Percentiles rank a stretch among this genome's conserved stretches.
These are phyloP conservation scores for Euryodendron excelsum DNA, from an alignment of 148 eudicot genomes.

Conservation along the genomic window DNA sequence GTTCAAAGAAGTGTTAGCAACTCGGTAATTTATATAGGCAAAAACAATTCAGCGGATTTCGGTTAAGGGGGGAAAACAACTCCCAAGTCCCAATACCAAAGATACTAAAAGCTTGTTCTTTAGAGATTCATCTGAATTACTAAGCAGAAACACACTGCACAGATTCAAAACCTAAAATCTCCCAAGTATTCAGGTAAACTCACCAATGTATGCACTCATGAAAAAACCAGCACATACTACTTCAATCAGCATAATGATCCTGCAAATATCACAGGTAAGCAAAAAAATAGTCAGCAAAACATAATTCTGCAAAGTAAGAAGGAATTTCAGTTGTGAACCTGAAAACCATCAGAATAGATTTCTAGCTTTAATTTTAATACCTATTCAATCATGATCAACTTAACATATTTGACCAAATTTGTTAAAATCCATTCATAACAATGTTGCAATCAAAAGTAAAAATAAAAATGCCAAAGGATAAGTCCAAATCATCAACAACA, in stretches of 20 bases:
- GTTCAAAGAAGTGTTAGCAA: not conserved
- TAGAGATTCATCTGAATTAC: constrained; percentile 1
- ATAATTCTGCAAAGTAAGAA: not conserved
- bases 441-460: constrained; percentile 36
- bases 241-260: constrained; percentile 92
- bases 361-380: constrained; percentile 9
- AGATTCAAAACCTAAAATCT: not conserved
- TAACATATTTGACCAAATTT: constrained; percentile 13
- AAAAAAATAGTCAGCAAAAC: not conserved
- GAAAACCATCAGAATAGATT: constrained; percentile 16
- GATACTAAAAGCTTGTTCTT: not conserved
- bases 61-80: not conserved
- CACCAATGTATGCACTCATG: constrained; percentile 82
- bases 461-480: constrained; percentile 24
- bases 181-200: constrained; percentile 26
- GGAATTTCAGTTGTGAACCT: not conserved
- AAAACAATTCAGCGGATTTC: not conserved
- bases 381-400: not conserved
- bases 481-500: not conserved
- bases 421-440: constrained; percentile 25
- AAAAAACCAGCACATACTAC: constrained; percentile 80
- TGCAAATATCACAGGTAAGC: constrained; percentile 30
- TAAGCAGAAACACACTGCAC: constrained; percentile 41
- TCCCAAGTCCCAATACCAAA: not conserved
- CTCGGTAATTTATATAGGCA: not conserved